Evolutionary conservation across 129 eudicot species (phyloP).

Genomic region (Flaveria bidentis): DNA sequence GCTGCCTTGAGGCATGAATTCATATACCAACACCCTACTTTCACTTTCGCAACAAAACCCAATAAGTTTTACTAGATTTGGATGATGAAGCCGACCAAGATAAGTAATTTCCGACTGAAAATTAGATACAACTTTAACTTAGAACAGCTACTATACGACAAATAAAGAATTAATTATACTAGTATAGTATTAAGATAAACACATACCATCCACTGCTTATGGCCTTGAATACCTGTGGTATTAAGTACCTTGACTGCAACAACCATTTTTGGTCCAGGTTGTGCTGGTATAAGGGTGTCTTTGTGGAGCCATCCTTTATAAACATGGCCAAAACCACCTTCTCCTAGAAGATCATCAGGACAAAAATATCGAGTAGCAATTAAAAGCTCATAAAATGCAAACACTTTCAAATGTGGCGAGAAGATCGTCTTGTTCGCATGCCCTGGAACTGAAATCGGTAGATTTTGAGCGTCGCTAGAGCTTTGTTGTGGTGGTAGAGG

Average conservation of each 20-base stretch:
- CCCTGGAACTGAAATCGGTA: constrained; percentile 32
- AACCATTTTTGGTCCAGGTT: no score
- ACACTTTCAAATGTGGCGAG: constrained; percentile 5
- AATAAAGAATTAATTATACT: no score
- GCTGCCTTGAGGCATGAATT: constrained; percentile 69
- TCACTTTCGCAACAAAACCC: constrained; percentile 64
- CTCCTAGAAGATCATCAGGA: constrained; percentile 50
- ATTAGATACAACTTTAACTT: not conserved
- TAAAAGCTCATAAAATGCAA: constrained; percentile 37
- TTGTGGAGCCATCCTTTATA: constrained; percentile 64
- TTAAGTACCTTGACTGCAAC: constrained; percentile 29
- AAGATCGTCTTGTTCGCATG: constrained; percentile 51
- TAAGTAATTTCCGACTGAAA: constrained; percentile 65
- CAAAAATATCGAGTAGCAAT: constrained; percentile 49
- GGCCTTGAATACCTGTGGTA: constrained; percentile 58
- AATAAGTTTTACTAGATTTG: constrained; percentile 64
- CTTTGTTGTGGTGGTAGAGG: constrained; percentile 45
- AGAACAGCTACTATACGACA: not conserved
- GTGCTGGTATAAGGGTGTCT: no score
- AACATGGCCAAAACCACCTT: constrained; percentile 69
- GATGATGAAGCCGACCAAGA: constrained; percentile 67
- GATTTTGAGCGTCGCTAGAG: constrained; percentile 3
- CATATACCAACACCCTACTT: constrained; percentile 63
- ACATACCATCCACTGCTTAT: constrained; percentile 78
- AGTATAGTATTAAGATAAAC: not conserved